Base-by-base conservation (phyloP, 2,329 filamentous ascomycete species). In the Neofusicoccum umdonicola region DNA sequence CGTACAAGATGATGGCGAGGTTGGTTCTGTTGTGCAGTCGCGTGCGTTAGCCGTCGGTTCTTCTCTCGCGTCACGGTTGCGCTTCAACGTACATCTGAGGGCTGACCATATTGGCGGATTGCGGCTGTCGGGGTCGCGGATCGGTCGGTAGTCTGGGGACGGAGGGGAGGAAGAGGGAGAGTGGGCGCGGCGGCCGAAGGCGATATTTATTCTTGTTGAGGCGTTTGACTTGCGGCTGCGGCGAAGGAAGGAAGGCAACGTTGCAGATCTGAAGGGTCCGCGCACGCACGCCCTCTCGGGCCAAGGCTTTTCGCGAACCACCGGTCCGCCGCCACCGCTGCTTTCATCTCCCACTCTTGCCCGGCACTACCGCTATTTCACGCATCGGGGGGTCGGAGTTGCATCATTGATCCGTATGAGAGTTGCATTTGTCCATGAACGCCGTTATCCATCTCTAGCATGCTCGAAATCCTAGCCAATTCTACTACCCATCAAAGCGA, bases 1-100 rank as follows among this genome's bases (percentile, higher is more conserved):
- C 63, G 47, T 65, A 79, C 72, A 97, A 87, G 83, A 96, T 93
- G 88, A 97, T 93, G 83, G 92, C 84, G 79, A 97, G 85, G 86
- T 97, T 97, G 79, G 91, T 92, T 74, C 93, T 96, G 79, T 71
- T 17, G 42, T 37, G 42, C 42, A 44, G 35, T 31, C 39, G 60
- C 60, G 39, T 4, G 68, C 62, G 35, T 47, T 64, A 69, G 77
- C 65, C 76, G 75, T 37, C 44, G 7, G 7, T 22, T 12, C n/a
- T 27, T 27, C 12, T 56, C 6, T 13, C 42, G 54, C 6, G 19
- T 41, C 19, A 6, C 19, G 19, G n/a, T 31, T 37, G 44, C 63
- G 50, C 41, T 31, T 31, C 45, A 9, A 51, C 68, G 44, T 67
- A 71, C 69, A 71, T 67, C 62, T 71, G 70, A 19, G 70, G 70